Evolutionary conservation across 148 eudicot species (phyloP), one percentile per base, ranked within the genome.

Genomic region (Diospyros lotus): DNA sequence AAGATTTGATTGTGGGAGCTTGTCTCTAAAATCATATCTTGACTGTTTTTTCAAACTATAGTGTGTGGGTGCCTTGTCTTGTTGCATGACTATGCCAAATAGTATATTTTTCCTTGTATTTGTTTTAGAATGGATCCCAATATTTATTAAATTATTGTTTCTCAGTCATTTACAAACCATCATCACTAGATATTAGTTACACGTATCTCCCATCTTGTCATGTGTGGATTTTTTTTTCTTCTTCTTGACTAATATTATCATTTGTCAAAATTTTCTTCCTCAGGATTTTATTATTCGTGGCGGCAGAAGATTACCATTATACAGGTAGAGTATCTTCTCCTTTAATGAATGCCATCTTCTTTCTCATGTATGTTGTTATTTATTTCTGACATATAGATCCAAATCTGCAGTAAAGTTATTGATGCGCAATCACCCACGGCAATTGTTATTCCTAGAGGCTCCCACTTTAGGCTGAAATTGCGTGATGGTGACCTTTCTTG

Each of bases 391-490:
- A 5, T 52, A 45, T 76, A 62, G 64, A 51, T 79, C 46, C 51
- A 53, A 54, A 71, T 78, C 75, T 86, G 79, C 90, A 95, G 99
- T 77, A 81, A 88, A 86, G 91, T 95, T 66, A 75, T 91, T 76
- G 99, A 92, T 80, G 97, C 99, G 73, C 83, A 87, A 73, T 91
- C 99, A 74, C 97, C 97, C 0, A 70, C 79, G 72, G 93, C 99
- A 60, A 88, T 95, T 72, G 93, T 89, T 71, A 81, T 89, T 64
- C 90, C 89, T 71, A 82, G 75, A 74, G 88, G 83, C 62, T 80
- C 85, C 42, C 58, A 39, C 18, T 43, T 72, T 54, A 83, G 81
- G 71, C 75, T 78, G 17, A 82, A 77, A 66, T 82, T 95, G 75
- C 97, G 97, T 39, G 84, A 82, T 41, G 87, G 88, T 73, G 99